Evolutionary conservation across 1,284 basidiomycete species (phyloP).

Genomic region (Schizopora paradoxa): DNA sequence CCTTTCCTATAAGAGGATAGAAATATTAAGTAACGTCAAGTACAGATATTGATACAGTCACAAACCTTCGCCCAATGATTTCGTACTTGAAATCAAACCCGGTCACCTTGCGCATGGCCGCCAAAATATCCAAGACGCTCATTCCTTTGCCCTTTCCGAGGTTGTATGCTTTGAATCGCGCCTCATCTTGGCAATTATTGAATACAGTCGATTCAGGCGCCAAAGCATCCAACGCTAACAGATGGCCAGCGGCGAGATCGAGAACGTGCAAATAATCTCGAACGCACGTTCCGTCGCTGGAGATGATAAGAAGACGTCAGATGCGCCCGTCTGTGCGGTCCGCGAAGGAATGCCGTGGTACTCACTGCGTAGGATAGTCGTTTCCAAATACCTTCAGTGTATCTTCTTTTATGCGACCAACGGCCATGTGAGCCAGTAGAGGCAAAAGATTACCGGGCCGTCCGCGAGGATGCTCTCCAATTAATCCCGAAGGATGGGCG

Average conservation of each 20-base stretch:
- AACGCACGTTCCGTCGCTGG: slow-evolving; percentile 90
- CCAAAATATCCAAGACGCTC: slow-evolving; percentile 91
- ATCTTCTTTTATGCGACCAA: slow-evolving; percentile 80
- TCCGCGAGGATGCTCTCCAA: slow-evolving; percentile 95
- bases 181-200: slow-evolving; percentile 46
- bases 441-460: slow-evolving; percentile 95
- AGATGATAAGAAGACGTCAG: background rate
- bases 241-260: slow-evolving; percentile 91
- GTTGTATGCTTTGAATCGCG: slow-evolving; percentile 90
- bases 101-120: slow-evolving; percentile 91
- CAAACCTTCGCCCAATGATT: slow-evolving; percentile 84
- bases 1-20: slow-evolving; percentile 56
- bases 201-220: slow-evolving; percentile 50
- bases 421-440: slow-evolving; percentile 91
- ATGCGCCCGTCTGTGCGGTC: background rate
- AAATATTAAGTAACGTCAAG: background rate
- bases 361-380: slow-evolving; percentile 92
- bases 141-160: slow-evolving; percentile 91
- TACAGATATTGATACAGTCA: slow-evolving; percentile 13
- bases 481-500: slow-evolving; percentile 91
- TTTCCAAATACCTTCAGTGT: slow-evolving; percentile 94
- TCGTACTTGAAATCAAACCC: slow-evolving; percentile 87
- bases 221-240: slow-evolving; percentile 87
- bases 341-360: too few relatives aligned
- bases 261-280: slow-evolving; percentile 98